phyloP scores from a whole-genome alignment of 352 stramenopile genomes.

The Pythium sukuiense region DNA sequence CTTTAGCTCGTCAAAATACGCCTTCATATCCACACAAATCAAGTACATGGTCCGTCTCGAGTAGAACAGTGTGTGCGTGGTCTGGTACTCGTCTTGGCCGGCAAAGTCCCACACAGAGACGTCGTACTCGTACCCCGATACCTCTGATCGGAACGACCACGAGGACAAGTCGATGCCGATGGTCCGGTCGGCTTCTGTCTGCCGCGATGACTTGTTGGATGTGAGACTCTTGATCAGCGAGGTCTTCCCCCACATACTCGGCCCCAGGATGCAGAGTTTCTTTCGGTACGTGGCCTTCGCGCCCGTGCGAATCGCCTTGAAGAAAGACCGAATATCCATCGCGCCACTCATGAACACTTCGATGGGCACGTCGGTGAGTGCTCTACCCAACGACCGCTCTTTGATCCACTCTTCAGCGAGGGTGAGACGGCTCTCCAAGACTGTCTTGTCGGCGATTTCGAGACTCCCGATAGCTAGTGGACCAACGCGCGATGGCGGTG shows the following conservation, averaged over 20 bases:
- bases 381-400: neutral
- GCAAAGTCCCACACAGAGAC: conserved; percentile 24
- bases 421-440: neutral
- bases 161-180: conserved; percentile 35
- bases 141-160: conserved; percentile 24
- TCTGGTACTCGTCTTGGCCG: conserved; percentile 22
- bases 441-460: too few species aligned
- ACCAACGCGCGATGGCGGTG: neutral
- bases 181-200: conserved; percentile 25
- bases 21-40: conserved; percentile 16
- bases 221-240: conserved; percentile 38
- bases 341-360: neutral
- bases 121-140: neutral
- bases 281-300: conserved; percentile 8
- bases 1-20: neutral
- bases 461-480: too few species aligned
- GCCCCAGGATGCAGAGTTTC: conserved; percentile 35
- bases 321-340: neutral
- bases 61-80: conserved; percentile 20
- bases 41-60: conserved; percentile 22
- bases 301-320: neutral
- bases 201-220: conserved; percentile 9
- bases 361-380: neutral
- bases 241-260: conserved; percentile 32
- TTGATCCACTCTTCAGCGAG: neutral